Conservation (phyloP, 208 protist genomes). For the Trypanosoma boissoni region DNA sequence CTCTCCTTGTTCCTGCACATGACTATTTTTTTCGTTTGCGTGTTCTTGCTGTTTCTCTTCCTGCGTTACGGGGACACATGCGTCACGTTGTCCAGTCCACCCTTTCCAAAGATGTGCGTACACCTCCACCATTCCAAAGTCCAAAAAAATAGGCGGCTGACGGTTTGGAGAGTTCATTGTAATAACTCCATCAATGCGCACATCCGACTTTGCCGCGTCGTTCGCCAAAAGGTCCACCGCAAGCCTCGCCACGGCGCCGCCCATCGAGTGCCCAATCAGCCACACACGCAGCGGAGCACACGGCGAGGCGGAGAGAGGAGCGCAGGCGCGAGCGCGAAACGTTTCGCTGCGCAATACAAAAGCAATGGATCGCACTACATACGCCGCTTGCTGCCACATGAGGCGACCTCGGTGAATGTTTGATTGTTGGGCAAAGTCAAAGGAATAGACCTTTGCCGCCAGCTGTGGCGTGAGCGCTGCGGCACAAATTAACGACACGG, state of each 20-base stretch:
- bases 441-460: slow-evolving; percentile 23
- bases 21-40: too few relatives aligned
- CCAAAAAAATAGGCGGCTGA: slow-evolving; percentile 46
- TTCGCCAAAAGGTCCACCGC: slow-evolving; percentile 22
- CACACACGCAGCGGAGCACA: slow-evolving; percentile 20
- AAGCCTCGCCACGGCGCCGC: slow-evolving; percentile 42
- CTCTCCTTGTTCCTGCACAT: not conserved
- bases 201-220: not conserved
- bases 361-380: slow-evolving; percentile 35
- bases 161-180: slow-evolving; percentile 47
- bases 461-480: slow-evolving; percentile 5
- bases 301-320: not conserved
- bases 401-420: slow-evolving; percentile 52
- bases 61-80: too few relatives aligned
- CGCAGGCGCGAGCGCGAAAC: not conserved
- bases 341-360: slow-evolving; percentile 1
- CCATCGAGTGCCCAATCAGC: slow-evolving; percentile 64
- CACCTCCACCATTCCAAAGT: slow-evolving; percentile 32
- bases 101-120: slow-evolving; percentile 26
- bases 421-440: slow-evolving; percentile 42
- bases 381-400: slow-evolving; percentile 39
- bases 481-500: slow-evolving; percentile 29
- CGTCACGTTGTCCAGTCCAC: not conserved
- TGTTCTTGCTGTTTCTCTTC: too few relatives aligned
- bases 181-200: slow-evolving; percentile 32